A percentile compares a stretch with the other conserved stretches of the same genome.
These are phyloP conservation scores for Penicillium manginii DNA, from an alignment of 495 filamentous ascomycete species.

Conservation along the genomic window DNA sequence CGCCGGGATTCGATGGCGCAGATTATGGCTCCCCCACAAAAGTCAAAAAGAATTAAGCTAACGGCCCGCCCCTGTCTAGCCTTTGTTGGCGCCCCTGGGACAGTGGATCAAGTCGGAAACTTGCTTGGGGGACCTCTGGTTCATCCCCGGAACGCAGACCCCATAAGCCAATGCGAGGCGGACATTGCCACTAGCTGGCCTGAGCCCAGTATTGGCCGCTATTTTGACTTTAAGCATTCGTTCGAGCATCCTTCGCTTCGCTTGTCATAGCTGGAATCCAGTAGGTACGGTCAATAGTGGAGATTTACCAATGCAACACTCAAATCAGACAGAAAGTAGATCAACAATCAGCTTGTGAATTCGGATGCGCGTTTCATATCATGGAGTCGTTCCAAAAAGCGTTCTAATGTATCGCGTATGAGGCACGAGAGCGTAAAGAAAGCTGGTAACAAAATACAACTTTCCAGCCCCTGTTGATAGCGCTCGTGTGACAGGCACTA, in stretches of 20 bases:
- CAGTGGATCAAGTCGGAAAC: neutral
- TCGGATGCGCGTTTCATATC: neutral
- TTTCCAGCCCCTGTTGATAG: too few relatives aligned
- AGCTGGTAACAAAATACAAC: too few relatives aligned
- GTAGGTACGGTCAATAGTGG: neutral
- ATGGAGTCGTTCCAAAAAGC: neutral
- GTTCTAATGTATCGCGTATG: neutral
- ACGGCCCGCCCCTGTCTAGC: neutral
- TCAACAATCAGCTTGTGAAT: neutral
- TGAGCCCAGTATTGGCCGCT: neutral
- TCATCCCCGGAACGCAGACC: neutral
- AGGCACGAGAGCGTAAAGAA: neutral
- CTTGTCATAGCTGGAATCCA: neutral
- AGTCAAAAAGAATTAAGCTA: neutral
- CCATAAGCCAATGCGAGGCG: neutral
- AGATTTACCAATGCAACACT: neutral
- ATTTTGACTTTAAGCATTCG: neutral
- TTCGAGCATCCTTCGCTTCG: neutral
- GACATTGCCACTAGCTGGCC: neutral
- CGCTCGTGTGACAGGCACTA: too few relatives aligned
- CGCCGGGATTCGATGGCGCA: conserved; percentile 2
- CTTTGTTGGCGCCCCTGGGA: neutral
- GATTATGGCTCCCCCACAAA: neutral
- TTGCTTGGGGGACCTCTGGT: conserved; percentile 1
- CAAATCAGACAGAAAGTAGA: neutral